Percentiles rank a stretch among this genome's conserved stretches.
These are phyloP conservation scores for Tetrahymena elliotti DNA, from an alignment of 73 alveolate genomes.

Conservation along the genomic window DNA sequence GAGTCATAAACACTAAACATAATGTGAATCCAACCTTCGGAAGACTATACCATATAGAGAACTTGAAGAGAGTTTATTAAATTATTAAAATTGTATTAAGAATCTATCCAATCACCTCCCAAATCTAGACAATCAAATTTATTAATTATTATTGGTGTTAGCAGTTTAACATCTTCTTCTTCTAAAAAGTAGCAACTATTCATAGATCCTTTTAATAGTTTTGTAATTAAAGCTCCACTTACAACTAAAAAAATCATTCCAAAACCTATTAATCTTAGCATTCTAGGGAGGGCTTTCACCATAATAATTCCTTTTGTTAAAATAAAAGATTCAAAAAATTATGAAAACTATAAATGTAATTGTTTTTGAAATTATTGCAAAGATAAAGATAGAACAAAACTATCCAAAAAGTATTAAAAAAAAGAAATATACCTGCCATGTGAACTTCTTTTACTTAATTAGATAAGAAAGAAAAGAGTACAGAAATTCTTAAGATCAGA, in stretches of 20 bases:
- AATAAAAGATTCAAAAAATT: neutral
- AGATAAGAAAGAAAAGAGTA: neutral
- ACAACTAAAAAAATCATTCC: neutral
- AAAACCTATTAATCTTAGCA: conserved; percentile 11
- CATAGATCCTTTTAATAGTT: conserved; percentile 12
- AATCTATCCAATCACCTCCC: conserved; percentile 36
- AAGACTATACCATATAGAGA: neutral
- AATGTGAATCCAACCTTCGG: conserved; percentile 35
- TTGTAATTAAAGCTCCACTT: conserved; percentile 25
- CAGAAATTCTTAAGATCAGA: neutral
- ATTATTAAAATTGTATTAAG: conserved; percentile 17
- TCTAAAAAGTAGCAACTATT: neutral
- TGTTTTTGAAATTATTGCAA: too few species aligned
- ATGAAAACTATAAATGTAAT: neutral
- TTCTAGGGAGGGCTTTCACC: conserved; percentile 12
- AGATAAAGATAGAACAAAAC: too few species aligned
- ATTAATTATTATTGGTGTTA: neutral
- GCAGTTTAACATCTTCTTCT: neutral
- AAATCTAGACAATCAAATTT: conserved; percentile 24
- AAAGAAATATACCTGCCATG: neutral
- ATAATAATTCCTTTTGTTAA: neutral
- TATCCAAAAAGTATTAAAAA: too few species aligned
- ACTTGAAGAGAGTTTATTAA: conserved; percentile 1
- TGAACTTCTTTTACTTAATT: neutral
- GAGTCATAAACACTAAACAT: conserved; percentile 1